These are phyloP conservation scores for Chaetomium strumarium DNA, from an alignment of 2,329 filamentous ascomycete genomes.

Conservation along the genomic window DNA sequence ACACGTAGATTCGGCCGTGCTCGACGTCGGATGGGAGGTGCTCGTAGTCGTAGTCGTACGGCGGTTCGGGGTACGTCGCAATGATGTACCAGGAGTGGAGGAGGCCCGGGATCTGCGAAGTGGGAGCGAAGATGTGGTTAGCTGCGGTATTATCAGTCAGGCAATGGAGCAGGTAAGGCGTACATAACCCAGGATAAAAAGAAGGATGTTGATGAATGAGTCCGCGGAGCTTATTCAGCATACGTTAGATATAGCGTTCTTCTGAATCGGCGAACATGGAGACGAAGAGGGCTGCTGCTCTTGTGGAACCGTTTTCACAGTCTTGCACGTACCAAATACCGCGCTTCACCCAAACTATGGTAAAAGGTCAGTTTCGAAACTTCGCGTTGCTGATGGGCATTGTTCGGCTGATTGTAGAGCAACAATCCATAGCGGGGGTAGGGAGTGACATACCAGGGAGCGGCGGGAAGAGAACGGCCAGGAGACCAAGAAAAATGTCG, in stretches of 20 bases:
- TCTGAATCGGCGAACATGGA: background rate
- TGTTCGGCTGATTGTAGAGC: background rate
- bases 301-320: background rate
- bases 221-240: slow-evolving; percentile 58
- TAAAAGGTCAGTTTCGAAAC: slow-evolving; percentile 28
- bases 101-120: slow-evolving; percentile 69
- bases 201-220: slow-evolving; percentile 89
- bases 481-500: slow-evolving; percentile 57
- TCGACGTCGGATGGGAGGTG: slow-evolving; percentile 50
- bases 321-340: slow-evolving; percentile 63
- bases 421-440: slow-evolving; percentile 2
- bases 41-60: slow-evolving; percentile 61
- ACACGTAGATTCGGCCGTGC: slow-evolving; percentile 66
- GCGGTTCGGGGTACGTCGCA: slow-evolving; percentile 72
- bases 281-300: background rate
- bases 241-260: background rate
- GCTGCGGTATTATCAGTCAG: slow-evolving; percentile 14
- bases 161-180: too few relatives aligned
- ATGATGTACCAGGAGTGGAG: slow-evolving; percentile 99
- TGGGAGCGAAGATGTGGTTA: slow-evolving; percentile 1
- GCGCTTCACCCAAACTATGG: slow-evolving; percentile 87
- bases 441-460: slow-evolving; percentile 49
- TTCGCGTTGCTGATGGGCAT: background rate
- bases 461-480: slow-evolving; percentile 61
- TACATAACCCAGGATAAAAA: slow-evolving; percentile 68